A percentile compares a stretch with the other conserved stretches of the same genome.
Evolutionary conservation across 2,329 filamentous ascomycete genomes (phyloP).

Genomic region (Phoma herbarum): DNA sequence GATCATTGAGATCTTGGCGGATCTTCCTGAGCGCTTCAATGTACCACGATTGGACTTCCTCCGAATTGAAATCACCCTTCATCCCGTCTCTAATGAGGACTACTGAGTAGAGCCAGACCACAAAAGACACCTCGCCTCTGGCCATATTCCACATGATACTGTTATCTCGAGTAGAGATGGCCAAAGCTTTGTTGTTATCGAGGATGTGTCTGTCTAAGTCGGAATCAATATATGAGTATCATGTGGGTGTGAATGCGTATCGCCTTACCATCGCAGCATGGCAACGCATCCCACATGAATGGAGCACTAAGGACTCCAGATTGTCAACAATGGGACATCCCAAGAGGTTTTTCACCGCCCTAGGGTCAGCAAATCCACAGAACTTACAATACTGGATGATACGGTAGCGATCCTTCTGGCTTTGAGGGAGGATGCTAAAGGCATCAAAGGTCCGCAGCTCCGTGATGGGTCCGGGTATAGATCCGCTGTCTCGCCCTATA

Average conservation of each 20-base stretch:
- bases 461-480: not conserved
- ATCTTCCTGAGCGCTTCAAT: not conserved
- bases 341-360: not conserved
- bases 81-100: not conserved
- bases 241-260: too few species aligned
- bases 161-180: not conserved
- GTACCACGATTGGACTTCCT: not conserved
- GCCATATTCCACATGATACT: conserved; percentile 1
- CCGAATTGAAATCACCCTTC: not conserved
- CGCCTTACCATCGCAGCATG: not conserved
- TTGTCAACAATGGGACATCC: not conserved
- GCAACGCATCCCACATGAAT: not conserved
- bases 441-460: not conserved
- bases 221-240: not conserved
- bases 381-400: not conserved
- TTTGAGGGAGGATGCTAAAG: not conserved
- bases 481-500: not conserved
- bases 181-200: not conserved
- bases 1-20: not conserved
- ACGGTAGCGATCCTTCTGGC: not conserved
- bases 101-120: not conserved
- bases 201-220: not conserved
- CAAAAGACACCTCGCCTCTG: not conserved
- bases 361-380: too few species aligned
- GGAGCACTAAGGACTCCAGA: not conserved